A percentile compares a stretch with the other conserved stretches of the same genome.
These are phyloP conservation scores for Peniophora sp. DNA, from an alignment of 1,284 basidiomycete species.

Conservation along the genomic window DNA sequence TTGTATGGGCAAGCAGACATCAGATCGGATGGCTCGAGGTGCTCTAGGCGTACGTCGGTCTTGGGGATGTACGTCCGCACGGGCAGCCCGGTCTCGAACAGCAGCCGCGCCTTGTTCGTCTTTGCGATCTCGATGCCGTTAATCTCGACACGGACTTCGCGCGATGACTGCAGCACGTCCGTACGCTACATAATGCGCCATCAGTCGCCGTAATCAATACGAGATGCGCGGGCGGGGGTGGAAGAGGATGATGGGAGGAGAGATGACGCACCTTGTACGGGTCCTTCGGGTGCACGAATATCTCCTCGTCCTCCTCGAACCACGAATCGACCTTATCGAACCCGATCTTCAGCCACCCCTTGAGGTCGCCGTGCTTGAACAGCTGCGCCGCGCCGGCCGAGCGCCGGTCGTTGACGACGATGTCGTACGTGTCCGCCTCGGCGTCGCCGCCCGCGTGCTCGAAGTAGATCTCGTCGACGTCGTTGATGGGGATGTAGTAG, in stretches of 20 bases:
- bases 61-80: slow-evolving; percentile 56
- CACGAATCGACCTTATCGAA: slow-evolving; percentile 50
- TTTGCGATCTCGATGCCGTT: slow-evolving; percentile 57
- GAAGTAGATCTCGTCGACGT: slow-evolving; percentile 34
- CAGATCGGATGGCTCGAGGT: slow-evolving; percentile 38
- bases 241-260: too few relatives aligned
- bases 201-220: too few relatives aligned
- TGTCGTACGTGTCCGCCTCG: slow-evolving; percentile 30
- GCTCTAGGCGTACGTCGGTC: slow-evolving; percentile 43
- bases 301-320: slow-evolving; percentile 62
- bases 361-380: slow-evolving; percentile 33
- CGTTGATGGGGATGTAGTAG: slow-evolving; percentile 44
- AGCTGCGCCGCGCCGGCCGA: slow-evolving; percentile 34
- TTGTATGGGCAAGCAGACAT: slow-evolving; percentile 57
- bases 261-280: slow-evolving; percentile 48
- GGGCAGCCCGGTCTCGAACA: slow-evolving; percentile 51
- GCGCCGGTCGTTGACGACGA: slow-evolving; percentile 33
- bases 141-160: slow-evolving; percentile 52
- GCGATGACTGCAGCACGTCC: slow-evolving; percentile 52
- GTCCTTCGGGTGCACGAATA: slow-evolving; percentile 56
- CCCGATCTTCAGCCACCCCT: slow-evolving; percentile 39
- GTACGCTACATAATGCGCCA: slow-evolving; percentile 32
- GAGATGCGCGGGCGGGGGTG: too few relatives aligned
- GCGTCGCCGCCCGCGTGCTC: slow-evolving; percentile 17
- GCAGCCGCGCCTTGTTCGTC: slow-evolving; percentile 41